Evolutionary conservation across 306 rosid species (phyloP), one percentile per base, ranked within the genome.

Genomic region (Casuarina cunninghamiana): DNA sequence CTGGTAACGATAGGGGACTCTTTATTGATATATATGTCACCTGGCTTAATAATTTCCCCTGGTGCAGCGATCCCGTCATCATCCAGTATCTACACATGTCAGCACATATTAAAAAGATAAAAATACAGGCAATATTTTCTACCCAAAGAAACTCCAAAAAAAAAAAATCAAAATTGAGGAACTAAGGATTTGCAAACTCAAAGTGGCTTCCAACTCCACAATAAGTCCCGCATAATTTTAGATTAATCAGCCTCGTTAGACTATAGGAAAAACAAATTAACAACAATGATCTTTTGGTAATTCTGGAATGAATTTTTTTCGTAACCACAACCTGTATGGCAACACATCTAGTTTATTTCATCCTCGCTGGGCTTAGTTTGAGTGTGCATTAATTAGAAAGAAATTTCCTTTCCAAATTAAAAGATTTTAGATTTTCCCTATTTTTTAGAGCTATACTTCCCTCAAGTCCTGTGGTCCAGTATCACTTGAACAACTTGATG

Each of bases 11-110:
- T 68, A 17, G 98, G 97, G 53, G 91, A 78, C 83, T 90, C 89
- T 80, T 88, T 92, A 74, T 92, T 90, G 77, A 95, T 69, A 73
- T 82, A 89, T 58, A 95, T 82, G 81, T 92, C 97, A 51, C 75
- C 77, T 69, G 89, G 74, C 83, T 84, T 83, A 73, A 95, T 83
- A 78, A 86, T 91, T 89, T 91, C 98, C 43, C 98, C 97, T 43
- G 97, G 98, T 32, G 97, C 87, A 77, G 98, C 97, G 83, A 95
- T 76, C 51, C 98, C 98, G 77, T 95, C 98, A 46, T 92, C 93
- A 80, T 95, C 98, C 78, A 92, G 88, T 76, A 89, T 81, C 97
- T 94, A 79, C 50, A 80, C 17, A 67, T 71, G 69, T 58, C 68
- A 76, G 72, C 75, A 74, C 58, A 19, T 17, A 58, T 19, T 11